Evolutionary conservation across 768 basidiomycete species (phyloP).

Genomic region (Phanerodontia chrysosporium): DNA sequence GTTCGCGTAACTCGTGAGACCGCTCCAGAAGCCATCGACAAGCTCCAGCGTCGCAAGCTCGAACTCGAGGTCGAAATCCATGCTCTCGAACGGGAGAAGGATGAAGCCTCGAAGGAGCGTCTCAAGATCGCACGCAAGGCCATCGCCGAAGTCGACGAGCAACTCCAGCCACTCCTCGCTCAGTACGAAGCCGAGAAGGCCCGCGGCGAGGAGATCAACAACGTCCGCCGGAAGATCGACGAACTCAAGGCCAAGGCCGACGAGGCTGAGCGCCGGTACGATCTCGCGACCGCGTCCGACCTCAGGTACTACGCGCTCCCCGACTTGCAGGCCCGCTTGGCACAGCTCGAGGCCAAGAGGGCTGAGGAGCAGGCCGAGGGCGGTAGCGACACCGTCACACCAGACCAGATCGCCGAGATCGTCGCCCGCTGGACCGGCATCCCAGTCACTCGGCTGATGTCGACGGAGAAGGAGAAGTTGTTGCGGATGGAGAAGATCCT

Average conservation of each 20-base stretch:
- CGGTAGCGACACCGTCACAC: constrained; percentile 68
- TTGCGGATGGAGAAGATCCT: constrained; percentile 84
- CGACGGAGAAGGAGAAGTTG: constrained; percentile 88
- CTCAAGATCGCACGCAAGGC: constrained; percentile 69
- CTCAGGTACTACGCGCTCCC: constrained; percentile 90
- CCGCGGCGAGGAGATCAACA: constrained; percentile 75
- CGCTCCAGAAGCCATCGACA: constrained; percentile 89
- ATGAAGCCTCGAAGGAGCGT: constrained; percentile 81
- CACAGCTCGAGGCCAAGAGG: constrained; percentile 69
- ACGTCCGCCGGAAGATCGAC: constrained; percentile 77
- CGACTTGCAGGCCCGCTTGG: constrained; percentile 73
- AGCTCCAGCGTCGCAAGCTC: constrained; percentile 81
- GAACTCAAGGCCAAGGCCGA: constrained; percentile 89
- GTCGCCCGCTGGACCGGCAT: constrained; percentile 92
- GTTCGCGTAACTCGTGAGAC: constrained; percentile 93
- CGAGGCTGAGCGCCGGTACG: constrained; percentile 85
- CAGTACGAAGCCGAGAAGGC: constrained; percentile 86
- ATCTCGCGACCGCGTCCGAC: constrained; percentile 78
- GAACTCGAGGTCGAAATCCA: constrained; percentile 95
- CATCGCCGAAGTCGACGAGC: constrained; percentile 80
- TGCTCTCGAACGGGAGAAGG: constrained; percentile 90
- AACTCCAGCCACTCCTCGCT: constrained; percentile 76
- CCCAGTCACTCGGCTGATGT: constrained; percentile 81
- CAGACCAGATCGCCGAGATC: constrained; percentile 92
- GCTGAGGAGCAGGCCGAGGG: constrained; percentile 60